Conservation (phyloP, 1,139 yeast species). For the Magnusiomyces fungicola region DNA sequence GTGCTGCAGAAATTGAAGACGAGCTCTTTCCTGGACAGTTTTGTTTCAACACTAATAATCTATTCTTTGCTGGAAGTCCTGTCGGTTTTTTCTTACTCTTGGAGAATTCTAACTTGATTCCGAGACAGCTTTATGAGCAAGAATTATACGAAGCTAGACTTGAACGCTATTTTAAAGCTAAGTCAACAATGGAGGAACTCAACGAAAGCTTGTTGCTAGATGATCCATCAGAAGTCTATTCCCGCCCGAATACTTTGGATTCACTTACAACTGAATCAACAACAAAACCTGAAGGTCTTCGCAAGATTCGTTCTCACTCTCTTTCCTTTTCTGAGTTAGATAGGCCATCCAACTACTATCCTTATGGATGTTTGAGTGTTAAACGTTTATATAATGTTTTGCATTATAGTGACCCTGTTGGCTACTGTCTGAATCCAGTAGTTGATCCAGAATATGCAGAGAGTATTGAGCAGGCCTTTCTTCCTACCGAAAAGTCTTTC, state of each 20-base stretch:
- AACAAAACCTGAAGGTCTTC: not conserved
- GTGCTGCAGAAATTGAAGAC: constrained; percentile 6
- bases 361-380: constrained; percentile 37
- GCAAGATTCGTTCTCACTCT: not conserved
- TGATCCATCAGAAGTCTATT: constrained; percentile 3
- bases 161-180: not conserved
- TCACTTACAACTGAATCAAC: not conserved
- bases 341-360: not conserved
- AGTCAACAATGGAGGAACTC: constrained; percentile 3
- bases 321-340: not conserved
- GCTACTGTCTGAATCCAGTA: constrained; percentile 34
- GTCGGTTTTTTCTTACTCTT: constrained; percentile 60
- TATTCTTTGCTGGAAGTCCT: constrained; percentile 84
- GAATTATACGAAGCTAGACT: constrained; percentile 8
- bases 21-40: constrained; percentile 24
- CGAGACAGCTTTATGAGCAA: constrained; percentile 22
- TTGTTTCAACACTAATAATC: constrained; percentile 63
- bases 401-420: constrained; percentile 38
- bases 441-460: constrained; percentile 30
- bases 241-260: not conserved
- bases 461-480: constrained; percentile 24
- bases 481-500: constrained; percentile 25
- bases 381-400: constrained; percentile 35
- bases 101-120: constrained; percentile 24
- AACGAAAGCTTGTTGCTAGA: not conserved